Percentiles rank a stretch among this genome's conserved stretches.
Evolutionary conservation across 495 filamentous ascomycete species (phyloP).

Genomic region (Podospora australis): DNA sequence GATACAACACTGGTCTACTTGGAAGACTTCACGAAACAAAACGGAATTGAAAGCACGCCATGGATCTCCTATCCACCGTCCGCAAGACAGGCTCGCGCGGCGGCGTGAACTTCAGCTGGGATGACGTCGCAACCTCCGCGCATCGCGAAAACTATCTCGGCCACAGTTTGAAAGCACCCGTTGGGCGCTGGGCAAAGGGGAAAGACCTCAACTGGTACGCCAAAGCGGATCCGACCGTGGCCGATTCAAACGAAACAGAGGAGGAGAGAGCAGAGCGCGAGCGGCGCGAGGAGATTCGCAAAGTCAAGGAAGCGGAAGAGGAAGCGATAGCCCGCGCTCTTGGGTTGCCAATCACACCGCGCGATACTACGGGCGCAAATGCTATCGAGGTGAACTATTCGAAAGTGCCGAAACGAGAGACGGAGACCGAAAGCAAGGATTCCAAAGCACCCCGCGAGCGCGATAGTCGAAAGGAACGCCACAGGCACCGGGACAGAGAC

Average conservation of each 20-base stretch:
- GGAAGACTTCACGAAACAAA: too few species aligned
- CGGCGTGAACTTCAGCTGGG: conserved; percentile 93
- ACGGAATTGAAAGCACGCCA: too few species aligned
- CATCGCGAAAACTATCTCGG: conserved; percentile 98
- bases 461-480: conserved; percentile 18
- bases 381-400: conserved; percentile 32
- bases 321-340: conserved; percentile 79
- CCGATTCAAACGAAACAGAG: conserved; percentile 46
- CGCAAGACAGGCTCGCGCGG: conserved; percentile 92
- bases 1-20: too few species aligned
- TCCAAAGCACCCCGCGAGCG: conserved; percentile 13
- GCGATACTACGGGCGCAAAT: conserved; percentile 45
- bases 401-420: conserved; percentile 16
- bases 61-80: conserved; percentile 91
- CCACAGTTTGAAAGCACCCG: conserved; percentile 90
- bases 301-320: conserved; percentile 86
- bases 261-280: conserved; percentile 56
- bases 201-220: conserved; percentile 86
- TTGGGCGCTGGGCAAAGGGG: conserved; percentile 93
- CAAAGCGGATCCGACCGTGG: conserved; percentile 51
- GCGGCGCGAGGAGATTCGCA: conserved; percentile 70
- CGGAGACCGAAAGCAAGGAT: conserved; percentile 1
- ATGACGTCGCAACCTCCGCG: conserved; percentile 76
- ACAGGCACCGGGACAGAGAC: conserved; percentile 16
- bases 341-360: conserved; percentile 62